phyloP scores from a whole-genome alignment of 192 early-diverging fungal species.

The Anaeromyces robustus region DNA sequence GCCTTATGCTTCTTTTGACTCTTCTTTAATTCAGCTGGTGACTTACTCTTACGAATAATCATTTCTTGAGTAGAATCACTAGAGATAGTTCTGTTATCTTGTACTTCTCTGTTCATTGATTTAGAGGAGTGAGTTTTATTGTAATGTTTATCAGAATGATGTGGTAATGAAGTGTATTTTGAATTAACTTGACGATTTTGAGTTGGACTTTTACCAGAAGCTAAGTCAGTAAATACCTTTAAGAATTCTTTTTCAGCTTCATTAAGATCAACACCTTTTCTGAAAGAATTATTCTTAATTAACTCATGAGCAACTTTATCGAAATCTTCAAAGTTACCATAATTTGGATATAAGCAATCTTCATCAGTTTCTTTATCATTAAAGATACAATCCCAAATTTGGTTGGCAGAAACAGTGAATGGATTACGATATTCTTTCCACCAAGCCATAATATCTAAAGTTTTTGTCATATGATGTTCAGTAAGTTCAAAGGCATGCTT shows the following conservation, averaged over 20 bases:
- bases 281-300: not conserved
- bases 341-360: not conserved
- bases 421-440: not conserved
- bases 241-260: not conserved
- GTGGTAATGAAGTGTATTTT: not conserved
- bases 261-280: not conserved
- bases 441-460: not conserved
- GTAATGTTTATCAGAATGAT: not conserved
- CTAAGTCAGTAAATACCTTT: not conserved
- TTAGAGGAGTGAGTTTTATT: not conserved
- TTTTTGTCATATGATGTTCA: not conserved
- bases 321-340: not conserved
- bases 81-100: not conserved
- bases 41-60: not conserved
- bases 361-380: not conserved
- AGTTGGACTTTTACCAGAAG: not conserved
- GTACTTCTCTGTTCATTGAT: not conserved
- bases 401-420: not conserved
- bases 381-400: not conserved
- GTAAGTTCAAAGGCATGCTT: not conserved
- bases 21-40: not conserved
- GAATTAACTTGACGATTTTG: not conserved
- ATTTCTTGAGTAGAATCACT: not conserved
- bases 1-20: not conserved
- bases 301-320: not conserved